Conservation (phyloP, 352 stramenopile genomes). For the Globisporangium spiculum region DNA sequence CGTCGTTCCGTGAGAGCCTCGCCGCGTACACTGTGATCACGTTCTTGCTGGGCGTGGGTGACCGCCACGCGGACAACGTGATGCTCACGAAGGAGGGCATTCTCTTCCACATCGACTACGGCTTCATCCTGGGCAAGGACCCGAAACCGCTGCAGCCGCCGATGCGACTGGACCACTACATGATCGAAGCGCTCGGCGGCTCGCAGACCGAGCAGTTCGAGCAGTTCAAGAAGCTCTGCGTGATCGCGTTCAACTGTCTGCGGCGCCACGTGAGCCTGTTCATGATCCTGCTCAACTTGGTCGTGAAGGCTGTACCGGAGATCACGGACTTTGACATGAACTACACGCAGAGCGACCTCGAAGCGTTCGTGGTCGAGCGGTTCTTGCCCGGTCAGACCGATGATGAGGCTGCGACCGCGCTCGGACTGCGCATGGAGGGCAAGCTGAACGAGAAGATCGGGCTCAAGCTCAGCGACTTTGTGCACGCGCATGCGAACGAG, state of each 20-base stretch:
- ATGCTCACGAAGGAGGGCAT: slow-evolving; percentile 96
- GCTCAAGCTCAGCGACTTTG: slow-evolving; percentile 83
- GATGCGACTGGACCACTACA: slow-evolving; percentile 95
- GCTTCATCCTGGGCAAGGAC: slow-evolving; percentile 98
- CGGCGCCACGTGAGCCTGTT: slow-evolving; percentile 83
- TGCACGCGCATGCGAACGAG: slow-evolving; percentile 81
- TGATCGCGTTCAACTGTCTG: slow-evolving; percentile 86
- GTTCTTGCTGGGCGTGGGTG: slow-evolving; percentile 98
- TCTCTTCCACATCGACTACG: slow-evolving; percentile 99
- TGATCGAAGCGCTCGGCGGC: slow-evolving; percentile 84
- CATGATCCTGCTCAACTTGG: slow-evolving; percentile 83
- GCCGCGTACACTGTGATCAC: slow-evolving; percentile 99
- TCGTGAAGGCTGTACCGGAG: slow-evolving; percentile 79
- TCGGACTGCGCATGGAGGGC: slow-evolving; percentile 84
- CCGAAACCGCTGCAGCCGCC: slow-evolving; percentile 97
- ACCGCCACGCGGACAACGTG: slow-evolving; percentile 99
- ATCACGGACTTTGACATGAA: slow-evolving; percentile 85
- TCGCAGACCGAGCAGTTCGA: slow-evolving; percentile 76
- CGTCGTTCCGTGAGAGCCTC: slow-evolving; percentile 88
- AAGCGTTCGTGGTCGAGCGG: slow-evolving; percentile 80
- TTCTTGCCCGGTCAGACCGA: slow-evolving; percentile 81
- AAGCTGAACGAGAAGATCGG: slow-evolving; percentile 87
- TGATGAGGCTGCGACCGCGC: slow-evolving; percentile 72
- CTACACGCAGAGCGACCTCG: slow-evolving; percentile 83
- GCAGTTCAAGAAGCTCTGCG: slow-evolving; percentile 85